phyloP scores from a whole-genome alignment of 73 alveolate genomes.

The Urostyla sp. region DNA sequence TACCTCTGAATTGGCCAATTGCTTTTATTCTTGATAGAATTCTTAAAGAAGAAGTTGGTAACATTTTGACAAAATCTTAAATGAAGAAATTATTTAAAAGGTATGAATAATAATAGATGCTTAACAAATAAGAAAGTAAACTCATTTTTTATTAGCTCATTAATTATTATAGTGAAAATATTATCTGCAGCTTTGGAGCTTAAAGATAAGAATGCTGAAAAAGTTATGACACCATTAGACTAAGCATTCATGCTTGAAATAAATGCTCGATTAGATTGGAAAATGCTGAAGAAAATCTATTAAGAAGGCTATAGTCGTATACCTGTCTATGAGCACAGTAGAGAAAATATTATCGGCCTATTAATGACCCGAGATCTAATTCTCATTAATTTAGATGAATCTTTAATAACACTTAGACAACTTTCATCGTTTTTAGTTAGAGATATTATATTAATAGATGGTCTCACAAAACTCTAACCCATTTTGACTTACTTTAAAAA shows the following conservation, averaged over 20 bases:
- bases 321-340: slow-evolving; percentile 47
- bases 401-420: slow-evolving; percentile 19
- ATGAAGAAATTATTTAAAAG: slow-evolving; percentile 53
- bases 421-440: slow-evolving; percentile 38
- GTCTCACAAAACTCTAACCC: slow-evolving; percentile 61
- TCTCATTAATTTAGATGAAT: background rate
- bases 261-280: slow-evolving; percentile 14
- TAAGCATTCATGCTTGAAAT: slow-evolving; percentile 57
- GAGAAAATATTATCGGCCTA: slow-evolving; percentile 58
- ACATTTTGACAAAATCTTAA: slow-evolving; percentile 14
- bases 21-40: slow-evolving; percentile 68
- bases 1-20: slow-evolving; percentile 68
- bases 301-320: slow-evolving; percentile 42
- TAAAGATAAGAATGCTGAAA: background rate
- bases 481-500: slow-evolving; percentile 81
- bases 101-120: slow-evolving; percentile 40
- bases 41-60: slow-evolving; percentile 71
- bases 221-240: slow-evolving; percentile 58
- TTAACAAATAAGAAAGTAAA: slow-evolving; percentile 50
- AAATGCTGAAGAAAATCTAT: slow-evolving; percentile 31
- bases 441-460: slow-evolving; percentile 49
- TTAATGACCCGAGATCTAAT: slow-evolving; percentile 53
- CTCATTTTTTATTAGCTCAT: slow-evolving; percentile 24
- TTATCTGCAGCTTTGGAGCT: slow-evolving; percentile 59
- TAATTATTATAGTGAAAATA: slow-evolving; percentile 70